These are phyloP conservation scores for Talaromyces trachyspermus DNA, from an alignment of 495 filamentous ascomycete genomes.

Conservation along the genomic window DNA sequence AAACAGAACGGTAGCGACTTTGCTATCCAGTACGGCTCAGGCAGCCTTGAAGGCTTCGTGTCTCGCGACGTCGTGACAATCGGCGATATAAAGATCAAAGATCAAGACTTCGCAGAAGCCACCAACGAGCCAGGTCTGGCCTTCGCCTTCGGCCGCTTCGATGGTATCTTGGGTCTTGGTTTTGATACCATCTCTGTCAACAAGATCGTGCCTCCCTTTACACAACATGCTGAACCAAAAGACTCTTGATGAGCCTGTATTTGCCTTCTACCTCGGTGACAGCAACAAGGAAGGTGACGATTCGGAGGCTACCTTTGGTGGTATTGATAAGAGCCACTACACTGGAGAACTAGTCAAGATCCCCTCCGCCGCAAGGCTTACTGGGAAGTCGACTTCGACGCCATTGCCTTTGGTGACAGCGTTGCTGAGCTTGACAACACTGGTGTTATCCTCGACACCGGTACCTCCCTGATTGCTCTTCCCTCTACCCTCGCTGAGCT, in stretches of 20 bases:
- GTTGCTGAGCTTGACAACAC: conserved; percentile 85
- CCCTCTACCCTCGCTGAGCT: conserved; percentile 91
- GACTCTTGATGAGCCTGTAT: conserved; percentile 83
- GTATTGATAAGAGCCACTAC: conserved; percentile 80
- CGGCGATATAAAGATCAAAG: conserved; percentile 78
- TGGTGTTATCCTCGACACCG: conserved; percentile 95
- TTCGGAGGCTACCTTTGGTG: conserved; percentile 89
- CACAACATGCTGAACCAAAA: conserved; percentile 90
- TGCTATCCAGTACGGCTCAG: conserved; percentile 93
- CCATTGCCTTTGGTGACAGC: conserved; percentile 77
- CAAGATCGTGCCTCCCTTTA: conserved; percentile 83
- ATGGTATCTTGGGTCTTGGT: conserved; percentile 94
- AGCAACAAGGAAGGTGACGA: conserved; percentile 64
- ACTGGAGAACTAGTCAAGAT: conserved; percentile 86
- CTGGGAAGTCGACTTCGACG: conserved; percentile 97
- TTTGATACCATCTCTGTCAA: conserved; percentile 96
- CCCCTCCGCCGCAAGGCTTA: conserved; percentile 97
- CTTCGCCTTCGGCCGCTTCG: conserved; percentile 96
- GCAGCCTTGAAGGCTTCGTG: conserved; percentile 87
- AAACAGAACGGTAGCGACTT: conserved; percentile 88
- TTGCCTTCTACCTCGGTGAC: conserved; percentile 90
- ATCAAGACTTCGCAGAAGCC: conserved; percentile 93
- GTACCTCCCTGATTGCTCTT: conserved; percentile 95
- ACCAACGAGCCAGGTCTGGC: conserved; percentile 90
- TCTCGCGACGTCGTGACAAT: conserved; percentile 81